Evolutionary conservation across 164 flowering plant species (phyloP).

Genomic region (Stephania japonica): DNA sequence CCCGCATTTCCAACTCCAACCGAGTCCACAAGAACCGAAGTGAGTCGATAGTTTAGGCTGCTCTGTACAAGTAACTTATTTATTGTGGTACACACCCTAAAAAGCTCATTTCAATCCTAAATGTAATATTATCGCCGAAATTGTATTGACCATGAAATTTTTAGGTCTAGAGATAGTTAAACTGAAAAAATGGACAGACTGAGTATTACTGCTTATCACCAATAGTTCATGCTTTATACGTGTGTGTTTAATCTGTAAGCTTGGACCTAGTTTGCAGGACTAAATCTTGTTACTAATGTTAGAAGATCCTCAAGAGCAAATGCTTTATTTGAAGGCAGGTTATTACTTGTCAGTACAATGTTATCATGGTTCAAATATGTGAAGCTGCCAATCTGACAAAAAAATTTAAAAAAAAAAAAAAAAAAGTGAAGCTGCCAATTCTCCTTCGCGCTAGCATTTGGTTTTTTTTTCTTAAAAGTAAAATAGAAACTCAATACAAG

Average conservation of each 20-base stretch:
- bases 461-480: too few species aligned
- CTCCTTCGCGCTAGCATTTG: too few species aligned
- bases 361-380: too few species aligned
- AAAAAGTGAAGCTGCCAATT: too few species aligned
- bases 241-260: neutral
- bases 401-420: too few species aligned
- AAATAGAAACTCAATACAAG: too few species aligned
- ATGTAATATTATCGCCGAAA: neutral
- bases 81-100: neutral
- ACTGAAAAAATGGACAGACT: neutral
- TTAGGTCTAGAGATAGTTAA: neutral
- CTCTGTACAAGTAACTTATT: neutral
- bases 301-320: neutral
- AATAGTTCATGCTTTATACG: too few species aligned
- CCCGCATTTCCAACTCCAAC: constrained; percentile 56
- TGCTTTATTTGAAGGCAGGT: neutral
- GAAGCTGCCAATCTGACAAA: too few species aligned
- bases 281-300: neutral
- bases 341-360: too few species aligned
- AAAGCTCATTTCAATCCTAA: neutral
- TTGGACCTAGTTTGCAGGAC: neutral
- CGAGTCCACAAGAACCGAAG: constrained; percentile 19
- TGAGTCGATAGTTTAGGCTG: neutral
- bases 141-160: neutral
- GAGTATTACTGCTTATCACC: neutral